These are phyloP conservation scores for Asterella californica DNA, from an alignment of 225 moss, liverwort and hornwort species.

Conservation along the genomic window DNA sequence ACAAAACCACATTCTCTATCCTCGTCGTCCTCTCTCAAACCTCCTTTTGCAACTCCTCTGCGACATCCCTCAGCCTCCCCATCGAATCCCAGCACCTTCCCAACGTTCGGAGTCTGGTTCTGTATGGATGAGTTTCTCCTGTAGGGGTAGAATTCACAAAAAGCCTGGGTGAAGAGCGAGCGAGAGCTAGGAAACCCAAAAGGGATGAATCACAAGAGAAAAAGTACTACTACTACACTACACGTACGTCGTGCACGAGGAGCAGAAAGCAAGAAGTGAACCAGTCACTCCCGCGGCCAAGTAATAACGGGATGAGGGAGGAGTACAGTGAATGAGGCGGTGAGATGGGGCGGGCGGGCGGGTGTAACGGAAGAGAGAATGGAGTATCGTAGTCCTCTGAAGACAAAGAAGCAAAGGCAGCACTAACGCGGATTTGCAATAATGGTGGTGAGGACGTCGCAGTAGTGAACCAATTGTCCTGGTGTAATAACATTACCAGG, in stretches of 20 bases:
- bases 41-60: slow-evolving; percentile 1
- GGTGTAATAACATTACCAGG: too few relatives aligned
- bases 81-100: not conserved
- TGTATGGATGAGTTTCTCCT: not conserved
- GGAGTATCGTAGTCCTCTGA: not conserved
- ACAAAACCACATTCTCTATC: not conserved
- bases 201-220: not conserved
- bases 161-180: not conserved
- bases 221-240: not conserved
- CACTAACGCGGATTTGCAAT: not conserved
- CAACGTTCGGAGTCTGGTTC: not conserved
- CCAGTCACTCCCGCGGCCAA: not conserved
- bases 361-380: not conserved
- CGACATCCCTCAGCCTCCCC: slow-evolving; percentile 15
- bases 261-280: not conserved
- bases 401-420: not conserved
- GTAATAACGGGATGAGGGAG: not conserved
- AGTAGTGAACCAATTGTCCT: not conserved
- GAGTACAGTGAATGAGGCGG: not conserved
- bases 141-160: not conserved
- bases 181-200: not conserved
- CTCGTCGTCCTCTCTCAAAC: slow-evolving; percentile 1
- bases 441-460: not conserved
- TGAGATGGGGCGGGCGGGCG: slow-evolving; percentile 4
- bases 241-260: not conserved